Conservation (phyloP, 352 stramenopile genomes). For the Globisporangium acanthophoron region DNA sequence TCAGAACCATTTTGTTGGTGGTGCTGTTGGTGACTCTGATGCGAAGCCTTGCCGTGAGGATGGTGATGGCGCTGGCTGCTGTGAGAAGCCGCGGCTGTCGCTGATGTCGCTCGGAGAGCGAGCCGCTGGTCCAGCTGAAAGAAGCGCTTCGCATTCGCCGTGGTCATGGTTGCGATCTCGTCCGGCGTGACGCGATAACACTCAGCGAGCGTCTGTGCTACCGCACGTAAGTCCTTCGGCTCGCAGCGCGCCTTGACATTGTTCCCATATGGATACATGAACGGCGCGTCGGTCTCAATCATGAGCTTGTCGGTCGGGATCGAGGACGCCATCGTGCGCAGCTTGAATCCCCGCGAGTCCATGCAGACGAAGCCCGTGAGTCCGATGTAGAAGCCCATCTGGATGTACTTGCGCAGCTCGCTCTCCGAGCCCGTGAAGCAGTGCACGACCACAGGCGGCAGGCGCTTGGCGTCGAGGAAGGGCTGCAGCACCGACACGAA, state of each 20-base stretch:
- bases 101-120: not conserved
- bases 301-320: constrained; percentile 58
- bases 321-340: constrained; percentile 32
- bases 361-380: constrained; percentile 73
- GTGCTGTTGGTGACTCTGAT: not conserved
- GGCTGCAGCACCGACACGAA: constrained; percentile 38
- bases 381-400: constrained; percentile 66
- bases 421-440: constrained; percentile 61
- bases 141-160: constrained; percentile 45
- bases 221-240: constrained; percentile 53
- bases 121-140: constrained; percentile 30
- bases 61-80: not conserved
- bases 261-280: constrained; percentile 63
- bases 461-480: constrained; percentile 21
- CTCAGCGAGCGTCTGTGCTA: constrained; percentile 51
- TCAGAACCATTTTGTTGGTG: not conserved
- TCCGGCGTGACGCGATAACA: constrained; percentile 32
- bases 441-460: constrained; percentile 62
- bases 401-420: constrained; percentile 50
- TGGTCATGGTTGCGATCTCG: constrained; percentile 38
- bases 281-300: constrained; percentile 74
- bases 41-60: not conserved
- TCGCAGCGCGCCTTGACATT: constrained; percentile 40
- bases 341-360: constrained; percentile 36
- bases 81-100: not conserved